Evolutionary conservation across 768 basidiomycete species (phyloP).

Genomic region (Xerocomus brunneocitrinus): DNA sequence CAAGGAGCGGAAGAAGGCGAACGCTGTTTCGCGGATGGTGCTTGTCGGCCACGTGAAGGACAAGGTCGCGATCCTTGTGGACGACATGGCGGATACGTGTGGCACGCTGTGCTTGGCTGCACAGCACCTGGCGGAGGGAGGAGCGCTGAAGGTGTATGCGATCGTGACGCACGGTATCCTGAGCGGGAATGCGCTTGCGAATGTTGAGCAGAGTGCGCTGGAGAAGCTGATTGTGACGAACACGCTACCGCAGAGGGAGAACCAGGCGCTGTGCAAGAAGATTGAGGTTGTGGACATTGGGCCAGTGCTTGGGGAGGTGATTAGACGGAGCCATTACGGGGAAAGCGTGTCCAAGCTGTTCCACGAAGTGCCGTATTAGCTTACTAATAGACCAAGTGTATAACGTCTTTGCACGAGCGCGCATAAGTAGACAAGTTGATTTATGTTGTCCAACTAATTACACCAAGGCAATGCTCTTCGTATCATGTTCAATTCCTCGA

Average conservation of each 20-base stretch:
- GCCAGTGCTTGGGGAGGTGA: slow-evolving; percentile 92
- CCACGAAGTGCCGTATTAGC: slow-evolving; percentile 83
- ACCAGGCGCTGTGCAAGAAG: slow-evolving; percentile 66
- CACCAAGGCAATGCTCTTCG: slow-evolving; percentile 31
- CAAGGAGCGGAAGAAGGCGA: slow-evolving; percentile 97
- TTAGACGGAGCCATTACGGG: slow-evolving; percentile 95
- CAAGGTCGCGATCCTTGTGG: slow-evolving; percentile 91
- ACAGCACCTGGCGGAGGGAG: slow-evolving; percentile 81
- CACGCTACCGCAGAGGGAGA: slow-evolving; percentile 85
- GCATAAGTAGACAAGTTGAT: background rate
- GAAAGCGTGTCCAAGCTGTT: slow-evolving; percentile 88
- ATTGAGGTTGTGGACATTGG: slow-evolving; percentile 95
- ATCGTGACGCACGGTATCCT: slow-evolving; percentile 97
- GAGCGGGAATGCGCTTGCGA: slow-evolving; percentile 80
- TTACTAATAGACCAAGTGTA: slow-evolving; percentile 10
- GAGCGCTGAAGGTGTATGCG: slow-evolving; percentile 80
- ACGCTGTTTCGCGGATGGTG: slow-evolving; percentile 91
- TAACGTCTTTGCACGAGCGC: background rate
- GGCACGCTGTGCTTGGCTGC: slow-evolving; percentile 93
- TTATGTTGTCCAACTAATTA: slow-evolving; percentile 20
- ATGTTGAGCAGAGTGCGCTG: slow-evolving; percentile 67
- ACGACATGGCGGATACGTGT: slow-evolving; percentile 98
- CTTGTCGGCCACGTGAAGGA: slow-evolving; percentile 92
- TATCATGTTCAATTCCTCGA: slow-evolving; percentile 32
- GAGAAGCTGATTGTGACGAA: slow-evolving; percentile 98